phyloP scores from a whole-genome alignment of 306 rosid genomes.

The Sindora glabra region DNA sequence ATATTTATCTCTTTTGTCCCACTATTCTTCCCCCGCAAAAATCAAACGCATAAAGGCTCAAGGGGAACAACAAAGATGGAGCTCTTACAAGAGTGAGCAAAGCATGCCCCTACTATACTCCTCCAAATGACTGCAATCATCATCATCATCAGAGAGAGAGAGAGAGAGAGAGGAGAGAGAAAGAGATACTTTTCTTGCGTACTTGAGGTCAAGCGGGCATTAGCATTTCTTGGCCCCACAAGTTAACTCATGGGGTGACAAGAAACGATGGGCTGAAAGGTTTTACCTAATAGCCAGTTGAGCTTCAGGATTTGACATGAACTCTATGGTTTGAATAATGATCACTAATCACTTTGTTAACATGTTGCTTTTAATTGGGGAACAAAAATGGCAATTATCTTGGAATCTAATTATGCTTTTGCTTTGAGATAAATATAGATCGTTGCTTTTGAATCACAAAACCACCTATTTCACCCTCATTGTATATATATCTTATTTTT shows the following conservation, averaged over 20 bases:
- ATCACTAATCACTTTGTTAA: conserved; percentile 22
- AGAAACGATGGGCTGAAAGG: conserved; percentile 83
- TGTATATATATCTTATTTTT: conserved; percentile 21
- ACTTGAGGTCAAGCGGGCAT: conserved; percentile 69
- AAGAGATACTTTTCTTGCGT: conserved; percentile 45
- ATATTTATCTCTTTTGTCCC: conserved; percentile 26
- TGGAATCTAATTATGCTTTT: conserved; percentile 36
- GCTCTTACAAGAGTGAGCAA: conserved; percentile 22
- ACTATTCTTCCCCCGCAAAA: conserved; percentile 12
- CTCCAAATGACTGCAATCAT: conserved; percentile 69
- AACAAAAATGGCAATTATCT: conserved; percentile 26
- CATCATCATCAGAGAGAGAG: no score
- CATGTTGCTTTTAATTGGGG: conserved; percentile 27
- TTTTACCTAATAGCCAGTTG: conserved; percentile 45
- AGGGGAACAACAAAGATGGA: conserved; percentile 30
- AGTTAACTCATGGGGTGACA: conserved; percentile 43
- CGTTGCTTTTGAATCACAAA: conserved; percentile 47
- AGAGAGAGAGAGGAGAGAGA: no score
- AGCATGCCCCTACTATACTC: conserved; percentile 56
- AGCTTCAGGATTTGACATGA: conserved; percentile 60
- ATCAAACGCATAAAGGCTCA: conserved; percentile 25
- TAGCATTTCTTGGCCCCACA: conserved; percentile 52
- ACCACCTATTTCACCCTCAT: conserved; percentile 8
- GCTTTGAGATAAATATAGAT: conserved; percentile 40
- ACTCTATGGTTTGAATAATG: conserved; percentile 34